phyloP scores from a whole-genome alignment of 495 filamentous ascomycete species.

The Penicillium bovifimosum region DNA sequence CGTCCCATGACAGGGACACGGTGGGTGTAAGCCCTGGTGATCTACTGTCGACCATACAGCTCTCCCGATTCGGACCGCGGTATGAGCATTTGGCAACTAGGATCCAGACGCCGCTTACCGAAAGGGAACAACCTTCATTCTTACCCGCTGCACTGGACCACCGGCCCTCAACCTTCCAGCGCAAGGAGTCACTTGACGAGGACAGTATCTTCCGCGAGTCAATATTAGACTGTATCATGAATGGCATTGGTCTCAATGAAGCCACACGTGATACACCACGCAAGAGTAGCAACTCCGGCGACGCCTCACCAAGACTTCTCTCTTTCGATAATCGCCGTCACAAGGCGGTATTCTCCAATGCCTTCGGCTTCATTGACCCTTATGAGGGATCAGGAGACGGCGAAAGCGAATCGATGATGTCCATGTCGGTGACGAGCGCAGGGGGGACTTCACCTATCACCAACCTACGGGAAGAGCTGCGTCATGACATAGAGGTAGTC shows the following conservation, averaged over 20 bases:
- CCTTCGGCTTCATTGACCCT: slow-evolving; percentile 91
- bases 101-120: slow-evolving; percentile 52
- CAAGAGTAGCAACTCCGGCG: slow-evolving; percentile 61
- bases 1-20: slow-evolving; percentile 20
- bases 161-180: slow-evolving; percentile 48
- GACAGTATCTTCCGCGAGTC: slow-evolving; percentile 83
- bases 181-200: slow-evolving; percentile 74
- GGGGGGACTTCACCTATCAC: slow-evolving; percentile 49
- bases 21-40: slow-evolving; percentile 64
- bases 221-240: slow-evolving; percentile 92
- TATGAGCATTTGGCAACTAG: slow-evolving; percentile 29
- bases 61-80: slow-evolving; percentile 53
- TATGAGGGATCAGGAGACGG: slow-evolving; percentile 77
- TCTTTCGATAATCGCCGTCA: slow-evolving; percentile 81
- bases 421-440: slow-evolving; percentile 54
- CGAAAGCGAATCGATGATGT: slow-evolving; percentile 81
- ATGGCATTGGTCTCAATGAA: slow-evolving; percentile 74
- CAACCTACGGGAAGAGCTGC: slow-evolving; percentile 65
- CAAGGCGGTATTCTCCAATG: slow-evolving; percentile 78
- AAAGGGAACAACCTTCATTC: slow-evolving; percentile 53
- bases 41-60: slow-evolving; percentile 72
- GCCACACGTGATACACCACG: slow-evolving; percentile 55
- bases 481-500: slow-evolving; percentile 93
- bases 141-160: slow-evolving; percentile 33
- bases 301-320: slow-evolving; percentile 77